phyloP scores from a whole-genome alignment of 108 stramenopile genomes.

The Nannochloropsis oceanica region DNA sequence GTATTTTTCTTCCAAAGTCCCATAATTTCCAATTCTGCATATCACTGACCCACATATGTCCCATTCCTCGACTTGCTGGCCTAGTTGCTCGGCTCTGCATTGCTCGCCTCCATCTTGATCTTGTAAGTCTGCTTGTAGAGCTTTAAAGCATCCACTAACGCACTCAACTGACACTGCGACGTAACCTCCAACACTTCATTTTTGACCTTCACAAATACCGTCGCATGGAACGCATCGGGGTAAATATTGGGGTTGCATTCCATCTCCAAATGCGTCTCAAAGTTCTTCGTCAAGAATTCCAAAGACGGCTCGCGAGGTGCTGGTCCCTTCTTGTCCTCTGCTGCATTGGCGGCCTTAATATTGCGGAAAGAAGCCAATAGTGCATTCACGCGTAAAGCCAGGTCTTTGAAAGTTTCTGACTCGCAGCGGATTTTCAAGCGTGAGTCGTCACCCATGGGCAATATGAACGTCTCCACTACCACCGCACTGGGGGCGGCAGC shows the following conservation, averaged over 20 bases:
- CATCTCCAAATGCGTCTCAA: constrained; percentile 7
- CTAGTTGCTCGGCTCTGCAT: background rate
- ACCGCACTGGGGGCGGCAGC: background rate
- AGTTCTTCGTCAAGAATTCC: background rate
- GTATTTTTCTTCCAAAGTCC: no score
- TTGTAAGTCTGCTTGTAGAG: constrained; percentile 8
- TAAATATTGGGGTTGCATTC: constrained; percentile 35
- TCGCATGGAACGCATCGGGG: constrained; percentile 29
- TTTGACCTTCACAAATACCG: constrained; percentile 20
- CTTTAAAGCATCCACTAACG: constrained; percentile 28
- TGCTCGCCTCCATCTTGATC: background rate
- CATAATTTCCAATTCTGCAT: no score
- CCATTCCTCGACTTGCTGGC: background rate
- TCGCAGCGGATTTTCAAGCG: background rate
- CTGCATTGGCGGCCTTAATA: background rate
- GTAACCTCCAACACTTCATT: constrained; percentile 21
- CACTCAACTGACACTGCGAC: constrained; percentile 27
- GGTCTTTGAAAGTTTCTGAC: background rate
- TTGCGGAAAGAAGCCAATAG: background rate
- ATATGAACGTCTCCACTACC: background rate
- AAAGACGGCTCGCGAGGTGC: background rate
- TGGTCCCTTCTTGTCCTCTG: background rate
- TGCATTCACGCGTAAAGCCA: background rate
- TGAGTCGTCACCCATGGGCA: background rate
- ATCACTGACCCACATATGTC: background rate